These are phyloP conservation scores for Xerocomellus intermedius DNA, from an alignment of 768 basidiomycete genomes.

Conservation along the genomic window DNA sequence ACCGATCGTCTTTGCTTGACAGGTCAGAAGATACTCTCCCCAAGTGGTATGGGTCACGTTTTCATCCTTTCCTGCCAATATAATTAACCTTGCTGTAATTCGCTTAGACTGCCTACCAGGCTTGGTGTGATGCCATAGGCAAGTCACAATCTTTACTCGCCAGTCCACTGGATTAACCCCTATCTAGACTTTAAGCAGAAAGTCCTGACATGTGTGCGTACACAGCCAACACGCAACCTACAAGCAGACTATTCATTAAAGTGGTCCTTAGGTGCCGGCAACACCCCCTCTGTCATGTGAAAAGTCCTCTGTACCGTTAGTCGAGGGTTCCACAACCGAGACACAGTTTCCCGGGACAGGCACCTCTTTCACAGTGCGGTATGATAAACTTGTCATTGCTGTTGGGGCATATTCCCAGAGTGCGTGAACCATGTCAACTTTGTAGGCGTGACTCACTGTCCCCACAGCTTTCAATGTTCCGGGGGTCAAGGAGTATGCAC, in stretches of 20 bases:
- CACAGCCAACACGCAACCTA: not conserved
- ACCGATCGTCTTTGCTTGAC: conserved; percentile 1
- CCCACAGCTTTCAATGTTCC: conserved; percentile 62
- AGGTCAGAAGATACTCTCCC: conserved; percentile 59
- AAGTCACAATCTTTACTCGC: conserved; percentile 10
- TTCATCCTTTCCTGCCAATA: not conserved
- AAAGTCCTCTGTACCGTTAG: conserved; percentile 9
- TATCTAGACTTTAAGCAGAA: conserved; percentile 58
- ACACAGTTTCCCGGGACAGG: conserved; percentile 21
- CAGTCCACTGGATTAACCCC: conserved; percentile 5
- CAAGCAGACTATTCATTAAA: not conserved
- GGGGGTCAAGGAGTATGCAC: conserved; percentile 77
- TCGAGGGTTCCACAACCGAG: conserved; percentile 17
- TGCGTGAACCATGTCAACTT: conserved; percentile 32
- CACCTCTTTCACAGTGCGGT: conserved; percentile 55
- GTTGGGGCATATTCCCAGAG: conserved; percentile 88
- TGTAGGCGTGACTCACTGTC: not conserved
- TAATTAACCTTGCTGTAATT: not conserved
- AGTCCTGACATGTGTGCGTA: conserved; percentile 57
- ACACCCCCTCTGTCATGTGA: conserved; percentile 45
- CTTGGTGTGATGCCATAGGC: conserved; percentile 77
- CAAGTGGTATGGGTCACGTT: conserved; percentile 43
- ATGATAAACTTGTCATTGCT: conserved; percentile 82
- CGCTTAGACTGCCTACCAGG: conserved; percentile 59
- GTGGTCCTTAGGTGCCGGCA: conserved; percentile 54